These are phyloP conservation scores for Acacia pycnantha DNA, from an alignment of 331 rosid genomes.

Conservation along the genomic window DNA sequence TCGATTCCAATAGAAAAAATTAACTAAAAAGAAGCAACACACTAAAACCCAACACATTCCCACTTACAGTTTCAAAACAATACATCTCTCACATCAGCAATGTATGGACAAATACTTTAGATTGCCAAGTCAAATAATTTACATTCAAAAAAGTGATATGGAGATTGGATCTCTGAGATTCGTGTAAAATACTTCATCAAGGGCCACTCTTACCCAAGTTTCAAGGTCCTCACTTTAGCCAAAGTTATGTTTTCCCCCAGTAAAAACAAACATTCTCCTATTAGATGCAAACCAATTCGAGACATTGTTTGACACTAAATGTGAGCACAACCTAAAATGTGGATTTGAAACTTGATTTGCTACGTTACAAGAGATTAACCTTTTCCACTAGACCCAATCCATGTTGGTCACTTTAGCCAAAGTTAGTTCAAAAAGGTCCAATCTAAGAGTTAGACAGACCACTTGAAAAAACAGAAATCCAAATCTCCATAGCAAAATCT, in stretches of 20 bases:
- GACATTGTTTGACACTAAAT: no score
- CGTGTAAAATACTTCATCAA: neutral
- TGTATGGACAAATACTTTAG: slow-evolving; percentile 19
- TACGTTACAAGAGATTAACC: no score
- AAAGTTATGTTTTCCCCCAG: neutral
- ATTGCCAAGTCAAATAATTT: slow-evolving; percentile 37
- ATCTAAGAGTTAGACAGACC: neutral
- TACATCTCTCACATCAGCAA: slow-evolving; percentile 22
- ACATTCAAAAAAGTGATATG: slow-evolving; percentile 24
- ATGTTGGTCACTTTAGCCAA: no score
- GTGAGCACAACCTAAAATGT: accelerated
- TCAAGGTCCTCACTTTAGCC: neutral
- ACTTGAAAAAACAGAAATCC: neutral
- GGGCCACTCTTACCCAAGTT: neutral
- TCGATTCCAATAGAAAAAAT: neutral
- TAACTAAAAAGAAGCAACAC: neutral
- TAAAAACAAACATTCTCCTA: no score
- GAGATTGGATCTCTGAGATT: neutral
- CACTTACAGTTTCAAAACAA: neutral
- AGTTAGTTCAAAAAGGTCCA: neutral
- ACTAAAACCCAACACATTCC: slow-evolving; percentile 3
- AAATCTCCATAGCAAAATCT: neutral
- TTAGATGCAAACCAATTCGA: no score
- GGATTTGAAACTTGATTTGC: no score
- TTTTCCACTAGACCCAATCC: no score